These are phyloP conservation scores for Dothideomycetes sp. DNA, from an alignment of 2,329 filamentous ascomycete species.

Conservation along the genomic window DNA sequence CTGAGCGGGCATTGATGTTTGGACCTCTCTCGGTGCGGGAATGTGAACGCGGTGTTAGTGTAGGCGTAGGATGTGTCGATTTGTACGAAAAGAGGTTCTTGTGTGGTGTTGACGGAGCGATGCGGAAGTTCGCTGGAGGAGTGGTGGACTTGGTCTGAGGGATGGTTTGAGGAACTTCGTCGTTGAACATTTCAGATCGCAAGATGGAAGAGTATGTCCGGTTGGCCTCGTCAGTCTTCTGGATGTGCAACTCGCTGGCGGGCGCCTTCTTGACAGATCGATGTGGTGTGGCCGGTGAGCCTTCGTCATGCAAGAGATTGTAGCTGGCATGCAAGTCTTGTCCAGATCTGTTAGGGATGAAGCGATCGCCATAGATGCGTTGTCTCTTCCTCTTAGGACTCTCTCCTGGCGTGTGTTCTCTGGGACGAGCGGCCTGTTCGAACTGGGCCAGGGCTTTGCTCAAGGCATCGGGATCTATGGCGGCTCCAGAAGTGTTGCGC, in stretches of 20 bases:
- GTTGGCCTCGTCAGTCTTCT: conserved; percentile 92
- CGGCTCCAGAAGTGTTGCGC: conserved; percentile 39
- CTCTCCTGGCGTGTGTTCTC: conserved; percentile 53
- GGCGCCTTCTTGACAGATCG: conserved; percentile 75
- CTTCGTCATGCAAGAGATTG: conserved; percentile 83
- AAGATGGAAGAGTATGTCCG: conserved; percentile 81
- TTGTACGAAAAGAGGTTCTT: conserved; percentile 93
- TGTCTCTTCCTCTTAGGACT: conserved; percentile 63
- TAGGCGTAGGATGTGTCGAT: conserved; percentile 72
- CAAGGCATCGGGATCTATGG: conserved; percentile 50
- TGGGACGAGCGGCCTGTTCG: conserved; percentile 48
- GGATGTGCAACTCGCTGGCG: conserved; percentile 86
- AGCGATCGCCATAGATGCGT: conserved; percentile 59
- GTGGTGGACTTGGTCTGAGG: conserved; percentile 59
- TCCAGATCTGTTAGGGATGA: conserved; percentile 88
- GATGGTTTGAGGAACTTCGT: conserved; percentile 72
- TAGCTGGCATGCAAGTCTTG: conserved; percentile 92
- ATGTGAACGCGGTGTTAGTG: conserved; percentile 57
- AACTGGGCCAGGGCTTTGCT: conserved; percentile 53
- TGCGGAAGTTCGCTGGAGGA: conserved; percentile 61
- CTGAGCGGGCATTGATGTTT: conserved; percentile 80
- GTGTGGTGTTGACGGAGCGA: conserved; percentile 90
- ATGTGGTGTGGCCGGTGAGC: conserved; percentile 83
- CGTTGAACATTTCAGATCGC: conserved; percentile 85
- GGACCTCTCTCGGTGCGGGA: conserved; percentile 71